Percentiles rank a stretch among this genome's conserved stretches.
phyloP scores from a whole-genome alignment of 2,329 filamentous ascomycete genomes.

The Daldinia sp. region DNA sequence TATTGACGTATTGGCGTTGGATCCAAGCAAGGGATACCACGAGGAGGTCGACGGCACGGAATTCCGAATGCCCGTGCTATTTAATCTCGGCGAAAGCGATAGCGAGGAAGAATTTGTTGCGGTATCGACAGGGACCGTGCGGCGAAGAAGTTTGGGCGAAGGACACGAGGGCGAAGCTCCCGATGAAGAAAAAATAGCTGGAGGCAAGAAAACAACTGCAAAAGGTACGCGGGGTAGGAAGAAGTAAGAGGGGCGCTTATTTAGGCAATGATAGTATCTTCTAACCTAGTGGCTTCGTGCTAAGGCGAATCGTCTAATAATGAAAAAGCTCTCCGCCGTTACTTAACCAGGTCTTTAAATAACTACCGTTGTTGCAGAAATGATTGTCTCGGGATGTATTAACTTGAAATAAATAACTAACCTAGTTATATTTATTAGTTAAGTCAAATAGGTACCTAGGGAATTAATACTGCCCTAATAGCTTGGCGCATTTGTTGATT shows the following conservation, averaged over 20 bases:
- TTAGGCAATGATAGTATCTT: neutral
- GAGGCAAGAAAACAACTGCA: conserved; percentile 45
- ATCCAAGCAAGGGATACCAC: conserved; percentile 68
- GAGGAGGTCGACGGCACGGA: conserved; percentile 63
- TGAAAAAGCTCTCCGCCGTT: no score
- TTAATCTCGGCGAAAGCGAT: conserved; percentile 92
- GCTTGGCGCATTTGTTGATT: neutral
- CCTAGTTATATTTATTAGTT: no score
- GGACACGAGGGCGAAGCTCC: conserved; percentile 68
- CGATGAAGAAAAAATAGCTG: conserved; percentile 47
- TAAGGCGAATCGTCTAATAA: neutral
- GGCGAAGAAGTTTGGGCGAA: conserved; percentile 82
- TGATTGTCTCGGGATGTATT: no score
- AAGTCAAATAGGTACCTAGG: neutral
- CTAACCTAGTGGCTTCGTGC: neutral
- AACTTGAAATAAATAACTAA: no score
- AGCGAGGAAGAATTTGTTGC: conserved; percentile 87
- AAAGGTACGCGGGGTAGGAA: conserved; percentile 55
- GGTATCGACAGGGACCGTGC: conserved; percentile 80
- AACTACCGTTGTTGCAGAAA: no score
- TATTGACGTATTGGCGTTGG: conserved; percentile 85
- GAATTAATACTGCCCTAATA: neutral
- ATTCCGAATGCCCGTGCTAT: conserved; percentile 94
- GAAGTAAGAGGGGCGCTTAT: no score
- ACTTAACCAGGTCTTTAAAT: no score